phyloP scores from a whole-genome alignment of 2,329 filamentous ascomycete genomes.

The Ustulina deusta region DNA sequence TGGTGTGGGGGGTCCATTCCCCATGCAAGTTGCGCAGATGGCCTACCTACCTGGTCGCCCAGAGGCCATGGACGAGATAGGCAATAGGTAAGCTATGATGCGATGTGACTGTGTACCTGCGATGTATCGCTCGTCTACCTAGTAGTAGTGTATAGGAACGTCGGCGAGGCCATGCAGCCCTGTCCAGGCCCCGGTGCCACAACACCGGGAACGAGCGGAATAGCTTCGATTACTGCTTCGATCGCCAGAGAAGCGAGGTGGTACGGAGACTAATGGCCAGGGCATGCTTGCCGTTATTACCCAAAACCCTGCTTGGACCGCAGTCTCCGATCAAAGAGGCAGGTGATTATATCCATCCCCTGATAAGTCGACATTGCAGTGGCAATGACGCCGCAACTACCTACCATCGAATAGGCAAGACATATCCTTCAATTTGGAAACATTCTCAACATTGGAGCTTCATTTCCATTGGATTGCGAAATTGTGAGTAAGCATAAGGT shows the following conservation, averaged over 20 bases:
- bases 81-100: slow-evolving; percentile 20
- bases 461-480: neutral
- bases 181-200: slow-evolving; percentile 23
- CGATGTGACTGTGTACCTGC: slow-evolving; percentile 20
- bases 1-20: slow-evolving; percentile 18
- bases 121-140: too few species aligned
- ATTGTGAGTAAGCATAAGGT: slow-evolving; percentile 6
- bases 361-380: slow-evolving; percentile 25
- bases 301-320: slow-evolving; percentile 19
- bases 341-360: slow-evolving; percentile 35
- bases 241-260: slow-evolving; percentile 27
- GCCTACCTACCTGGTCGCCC: neutral
- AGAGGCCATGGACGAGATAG: neutral
- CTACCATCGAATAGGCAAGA: slow-evolving; percentile 9
- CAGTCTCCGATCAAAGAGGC: slow-evolving; percentile 39
- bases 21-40: slow-evolving; percentile 2
- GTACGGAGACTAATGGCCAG: slow-evolving; percentile 17
- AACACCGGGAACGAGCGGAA: slow-evolving; percentile 22
- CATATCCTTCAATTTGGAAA: slow-evolving; percentile 9
- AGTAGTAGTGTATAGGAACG: slow-evolving; percentile 6
- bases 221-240: slow-evolving; percentile 26
- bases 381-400: slow-evolving; percentile 16
- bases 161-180: slow-evolving; percentile 32
- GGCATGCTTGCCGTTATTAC: slow-evolving; percentile 12
- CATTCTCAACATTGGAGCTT: slow-evolving; percentile 1